These are phyloP conservation scores for Colletotrichum paranaense DNA, from an alignment of 2,329 filamentous ascomycete genomes.

Conservation along the genomic window DNA sequence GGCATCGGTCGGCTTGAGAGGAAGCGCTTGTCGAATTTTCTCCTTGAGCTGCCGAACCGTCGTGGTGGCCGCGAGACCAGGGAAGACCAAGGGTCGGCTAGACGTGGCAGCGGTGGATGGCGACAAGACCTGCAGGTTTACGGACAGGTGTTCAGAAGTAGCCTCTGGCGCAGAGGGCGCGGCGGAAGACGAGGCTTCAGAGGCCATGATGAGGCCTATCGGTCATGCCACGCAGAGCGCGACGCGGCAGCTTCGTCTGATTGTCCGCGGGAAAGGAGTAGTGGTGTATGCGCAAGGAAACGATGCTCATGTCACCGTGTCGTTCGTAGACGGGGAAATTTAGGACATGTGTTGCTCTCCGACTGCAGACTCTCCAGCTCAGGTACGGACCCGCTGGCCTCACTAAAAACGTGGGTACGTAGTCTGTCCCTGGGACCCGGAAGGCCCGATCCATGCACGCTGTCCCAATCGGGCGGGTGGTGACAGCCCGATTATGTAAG, in stretches of 20 bases:
- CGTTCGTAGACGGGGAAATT: constrained; percentile 21
- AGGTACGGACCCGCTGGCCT: constrained; percentile 34
- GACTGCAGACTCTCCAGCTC: constrained; percentile 27
- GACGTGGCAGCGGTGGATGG: constrained; percentile 63
- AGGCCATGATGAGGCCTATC: constrained; percentile 50
- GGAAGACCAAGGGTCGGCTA: constrained; percentile 61
- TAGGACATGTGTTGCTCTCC: constrained; percentile 33
- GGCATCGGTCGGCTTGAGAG: constrained; percentile 62
- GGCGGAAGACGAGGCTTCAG: constrained; percentile 43
- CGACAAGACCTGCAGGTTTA: constrained; percentile 70
- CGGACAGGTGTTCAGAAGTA: constrained; percentile 48
- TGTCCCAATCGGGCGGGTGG: constrained; percentile 24
- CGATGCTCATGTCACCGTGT: constrained; percentile 31
- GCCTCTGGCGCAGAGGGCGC: constrained; percentile 40
- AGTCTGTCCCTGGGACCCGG: constrained; percentile 21
- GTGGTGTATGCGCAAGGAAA: constrained; percentile 12
- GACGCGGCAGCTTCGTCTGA: constrained; percentile 30
- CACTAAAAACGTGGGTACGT: constrained; percentile 21
- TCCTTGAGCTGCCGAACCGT: constrained; percentile 69
- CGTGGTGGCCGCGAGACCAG: constrained; percentile 58
- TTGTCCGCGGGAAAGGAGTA: not conserved
- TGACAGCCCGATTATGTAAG: constrained; percentile 26
- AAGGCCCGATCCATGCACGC: constrained; percentile 26
- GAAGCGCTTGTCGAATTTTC: constrained; percentile 64
- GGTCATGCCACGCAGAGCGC: constrained; percentile 32